Evolutionary conservation across 202 grass and related monocot genomes (phyloP).

Genomic region (Dendrocalamus latiflorus): DNA sequence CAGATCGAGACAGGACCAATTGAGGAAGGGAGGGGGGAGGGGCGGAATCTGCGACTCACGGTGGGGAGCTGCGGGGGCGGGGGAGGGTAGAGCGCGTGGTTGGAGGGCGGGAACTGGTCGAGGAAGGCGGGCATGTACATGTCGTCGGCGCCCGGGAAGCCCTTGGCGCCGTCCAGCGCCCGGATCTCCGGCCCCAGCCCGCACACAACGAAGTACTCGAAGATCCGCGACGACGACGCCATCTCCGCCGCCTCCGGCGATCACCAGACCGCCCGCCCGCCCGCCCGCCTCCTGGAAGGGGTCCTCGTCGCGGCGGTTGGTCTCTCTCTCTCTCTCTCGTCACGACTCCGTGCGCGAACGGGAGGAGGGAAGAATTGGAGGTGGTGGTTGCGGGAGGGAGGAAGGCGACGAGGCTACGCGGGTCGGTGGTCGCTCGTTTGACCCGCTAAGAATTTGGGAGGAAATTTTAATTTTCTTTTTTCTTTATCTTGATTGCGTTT

Average conservation of each 20-base stretch:
- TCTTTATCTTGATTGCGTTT: neutral
- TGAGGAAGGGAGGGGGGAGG: neutral
- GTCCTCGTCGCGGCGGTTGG: neutral
- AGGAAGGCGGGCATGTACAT: slow-evolving; percentile 90
- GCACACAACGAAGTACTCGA: slow-evolving; percentile 99
- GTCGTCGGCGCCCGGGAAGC: slow-evolving; percentile 61
- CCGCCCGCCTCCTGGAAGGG: neutral
- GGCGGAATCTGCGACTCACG: slow-evolving; percentile 46
- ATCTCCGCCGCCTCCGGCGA: slow-evolving; percentile 21
- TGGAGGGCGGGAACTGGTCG: slow-evolving; percentile 79
- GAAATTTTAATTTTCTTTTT: too few species aligned
- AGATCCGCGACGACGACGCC: slow-evolving; percentile 50
- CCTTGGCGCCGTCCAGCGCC: slow-evolving; percentile 73
- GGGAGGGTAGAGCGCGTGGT: slow-evolving; percentile 78
- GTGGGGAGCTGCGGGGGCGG: slow-evolving; percentile 88
- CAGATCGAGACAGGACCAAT: neutral
- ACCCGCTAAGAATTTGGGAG: slow-evolving; percentile 32
- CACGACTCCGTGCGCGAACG: neutral
- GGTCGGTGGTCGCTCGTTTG: slow-evolving; percentile 20
- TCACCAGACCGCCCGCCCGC: neutral
- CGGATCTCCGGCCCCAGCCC: slow-evolving; percentile 94
- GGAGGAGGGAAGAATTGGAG: neutral
- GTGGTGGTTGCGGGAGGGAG: neutral
- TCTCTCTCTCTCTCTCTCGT: neutral
- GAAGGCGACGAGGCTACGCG: slow-evolving; percentile 32